Evolutionary conservation across 1,139 yeast species (phyloP).

Genomic region (Blastobotrys aristatus): DNA sequence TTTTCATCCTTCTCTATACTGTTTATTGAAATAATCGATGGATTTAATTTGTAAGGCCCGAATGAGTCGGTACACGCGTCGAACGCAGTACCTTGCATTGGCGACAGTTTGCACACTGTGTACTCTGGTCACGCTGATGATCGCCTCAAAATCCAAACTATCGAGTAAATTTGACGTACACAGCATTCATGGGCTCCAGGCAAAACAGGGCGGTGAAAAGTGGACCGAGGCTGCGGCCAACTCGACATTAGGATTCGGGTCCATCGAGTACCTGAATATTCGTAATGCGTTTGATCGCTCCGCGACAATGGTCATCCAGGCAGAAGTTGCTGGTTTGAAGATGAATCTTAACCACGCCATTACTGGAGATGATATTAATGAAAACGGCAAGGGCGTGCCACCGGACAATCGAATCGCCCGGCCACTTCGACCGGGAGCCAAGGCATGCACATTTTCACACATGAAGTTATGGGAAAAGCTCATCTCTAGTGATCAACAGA

Average conservation of each 20-base stretch:
- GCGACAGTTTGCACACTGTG: too few relatives aligned
- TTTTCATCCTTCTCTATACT: too few relatives aligned
- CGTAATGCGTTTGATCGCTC: not conserved
- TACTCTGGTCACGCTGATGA: too few relatives aligned
- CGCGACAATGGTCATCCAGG: not conserved
- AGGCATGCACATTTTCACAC: not conserved
- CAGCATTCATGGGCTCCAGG: too few relatives aligned
- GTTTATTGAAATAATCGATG: too few relatives aligned
- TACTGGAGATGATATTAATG: not conserved
- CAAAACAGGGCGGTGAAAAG: too few relatives aligned
- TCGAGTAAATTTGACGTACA: too few relatives aligned
- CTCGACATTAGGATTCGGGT: not conserved
- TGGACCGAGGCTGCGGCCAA: too few relatives aligned
- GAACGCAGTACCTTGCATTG: too few relatives aligned
- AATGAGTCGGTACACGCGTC: too few relatives aligned
- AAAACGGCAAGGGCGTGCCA: not conserved
- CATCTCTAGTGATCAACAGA: not conserved
- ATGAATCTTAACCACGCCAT: not conserved
- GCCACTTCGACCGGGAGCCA: not conserved
- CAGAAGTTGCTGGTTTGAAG: not conserved
- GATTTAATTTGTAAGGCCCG: too few relatives aligned
- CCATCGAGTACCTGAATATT: not conserved
- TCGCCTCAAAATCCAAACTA: too few relatives aligned
- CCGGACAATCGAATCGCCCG: not conserved
- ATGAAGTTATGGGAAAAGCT: not conserved